Base-by-base conservation (phyloP, 2,329 filamentous ascomycete genomes). In the Coniochaeta sp. region DNA sequence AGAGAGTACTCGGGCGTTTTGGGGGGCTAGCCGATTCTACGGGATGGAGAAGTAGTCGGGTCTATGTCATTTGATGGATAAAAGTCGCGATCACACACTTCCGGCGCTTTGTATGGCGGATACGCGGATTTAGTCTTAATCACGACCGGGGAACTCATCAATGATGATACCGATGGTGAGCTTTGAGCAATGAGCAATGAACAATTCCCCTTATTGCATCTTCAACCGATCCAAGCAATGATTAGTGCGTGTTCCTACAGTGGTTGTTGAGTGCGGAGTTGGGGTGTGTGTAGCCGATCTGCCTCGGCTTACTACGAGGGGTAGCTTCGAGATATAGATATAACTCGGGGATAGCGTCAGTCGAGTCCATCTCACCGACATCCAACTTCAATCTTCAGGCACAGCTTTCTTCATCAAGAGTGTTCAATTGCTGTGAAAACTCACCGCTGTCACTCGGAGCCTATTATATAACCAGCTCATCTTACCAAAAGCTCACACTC, bases 401-500 rank as follows among this genome's bases (percentile, higher is more conserved):
- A n/a, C n/a, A n/a, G n/a, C n/a, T n/a, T n/a, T n/a, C n/a, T n/a
- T n/a, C n/a, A n/a, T n/a, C n/a, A n/a, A n/a, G n/a, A n/a, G n/a
- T n/a, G n/a, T n/a, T n/a, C n/a, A n/a, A n/a, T n/a, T n/a, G n/a
- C n/a, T n/a, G n/a, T n/a, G n/a, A n/a, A 42, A 42, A 17, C 38
- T 42, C 38, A 42, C 28, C n/a, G n/a, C n/a, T n/a, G n/a, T n/a
- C n/a, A n/a, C n/a, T n/a, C n/a, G n/a, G n/a, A n/a, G n/a, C n/a
- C n/a, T n/a, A n/a, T n/a, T n/a, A n/a, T n/a, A n/a, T n/a, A n/a
- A n/a, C n/a, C n/a, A n/a, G n/a, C n/a, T n/a, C n/a, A n/a, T n/a
- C n/a, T n/a, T 40, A 36, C 40, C 17, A 42, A 44, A 10, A 14
- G 7, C 69, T 77, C 47, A 66, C 66, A n/a, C 16, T 68, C 68